A percentile compares a stretch with the other conserved stretches of the same genome.
These are phyloP conservation scores for Rhizodiscina lignyota DNA, from an alignment of 495 filamentous ascomycete genomes.

Conservation along the genomic window DNA sequence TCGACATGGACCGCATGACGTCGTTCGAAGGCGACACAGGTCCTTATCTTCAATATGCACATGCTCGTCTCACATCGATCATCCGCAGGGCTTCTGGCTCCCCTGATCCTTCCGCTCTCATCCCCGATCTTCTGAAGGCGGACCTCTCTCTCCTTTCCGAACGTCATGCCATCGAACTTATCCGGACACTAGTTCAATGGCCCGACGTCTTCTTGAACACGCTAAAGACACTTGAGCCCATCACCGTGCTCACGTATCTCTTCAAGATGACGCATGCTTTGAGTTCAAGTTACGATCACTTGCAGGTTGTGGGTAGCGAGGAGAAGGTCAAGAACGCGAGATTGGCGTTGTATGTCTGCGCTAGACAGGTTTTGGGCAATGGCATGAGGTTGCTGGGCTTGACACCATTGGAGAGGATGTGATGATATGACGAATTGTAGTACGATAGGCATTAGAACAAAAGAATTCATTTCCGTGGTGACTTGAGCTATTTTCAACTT, in stretches of 20 bases:
- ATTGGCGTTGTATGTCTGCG: conserved; percentile 21
- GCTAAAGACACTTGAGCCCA: conserved; percentile 45
- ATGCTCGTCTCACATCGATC: conserved; percentile 51
- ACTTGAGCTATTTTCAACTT: too few relatives aligned
- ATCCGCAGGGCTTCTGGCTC: conserved; percentile 32
- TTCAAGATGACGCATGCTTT: conserved; percentile 26
- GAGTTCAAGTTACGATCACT: conserved; percentile 20
- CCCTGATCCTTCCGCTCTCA: too few relatives aligned
- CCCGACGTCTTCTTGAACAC: conserved; percentile 47
- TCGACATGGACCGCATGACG: conserved; percentile 51
- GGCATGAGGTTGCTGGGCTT: conserved; percentile 27
- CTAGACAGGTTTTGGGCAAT: conserved; percentile 22
- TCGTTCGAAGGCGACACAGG: conserved; percentile 59
- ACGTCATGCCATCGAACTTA: conserved; percentile 37
- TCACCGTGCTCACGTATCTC: conserved; percentile 31
- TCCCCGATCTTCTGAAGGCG: conserved; percentile 31
- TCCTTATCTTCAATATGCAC: conserved; percentile 52
- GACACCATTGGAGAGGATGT: conserved; percentile 22
- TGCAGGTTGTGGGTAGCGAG: conserved; percentile 19
- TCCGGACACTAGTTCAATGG: conserved; percentile 42
- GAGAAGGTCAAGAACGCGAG: conserved; percentile 17
- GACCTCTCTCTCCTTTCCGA: conserved; percentile 42
- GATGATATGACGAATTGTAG: too few relatives aligned
- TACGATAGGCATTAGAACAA: too few relatives aligned
- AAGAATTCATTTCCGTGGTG: too few relatives aligned